Percentiles rank a stretch among this genome's conserved stretches.
These are phyloP conservation scores for Hortiboletus flavorubellus DNA, from an alignment of 768 basidiomycete species.

Conservation along the genomic window DNA sequence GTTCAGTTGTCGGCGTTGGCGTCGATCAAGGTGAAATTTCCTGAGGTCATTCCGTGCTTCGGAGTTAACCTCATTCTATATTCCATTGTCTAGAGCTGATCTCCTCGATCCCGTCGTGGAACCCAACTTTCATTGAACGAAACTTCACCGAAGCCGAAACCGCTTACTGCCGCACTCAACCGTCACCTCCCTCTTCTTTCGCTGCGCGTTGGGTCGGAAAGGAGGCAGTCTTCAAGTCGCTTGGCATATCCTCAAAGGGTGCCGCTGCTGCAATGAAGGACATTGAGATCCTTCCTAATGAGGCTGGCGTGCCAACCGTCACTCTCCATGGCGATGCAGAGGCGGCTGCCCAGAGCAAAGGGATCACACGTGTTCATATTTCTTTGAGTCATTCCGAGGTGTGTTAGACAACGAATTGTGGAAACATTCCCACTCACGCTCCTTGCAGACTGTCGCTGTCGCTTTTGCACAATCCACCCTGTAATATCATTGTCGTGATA, in stretches of 20 bases:
- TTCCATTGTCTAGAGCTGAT: slow-evolving; percentile 69
- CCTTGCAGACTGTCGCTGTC: slow-evolving; percentile 68
- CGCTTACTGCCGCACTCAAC: slow-evolving; percentile 81
- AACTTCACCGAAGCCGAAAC: slow-evolving; percentile 94
- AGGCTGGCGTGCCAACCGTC: slow-evolving; percentile 77
- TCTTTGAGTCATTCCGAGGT: slow-evolving; percentile 94
- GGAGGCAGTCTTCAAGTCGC: slow-evolving; percentile 95
- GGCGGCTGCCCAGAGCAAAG: slow-evolving; percentile 65
- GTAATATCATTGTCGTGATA: slow-evolving; percentile 8
- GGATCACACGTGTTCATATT: slow-evolving; percentile 71
- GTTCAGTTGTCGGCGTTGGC: slow-evolving; percentile 70
- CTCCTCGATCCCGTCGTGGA: slow-evolving; percentile 85
- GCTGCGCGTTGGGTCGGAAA: slow-evolving; percentile 98
- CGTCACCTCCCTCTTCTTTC: slow-evolving; percentile 85
- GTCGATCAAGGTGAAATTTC: slow-evolving; percentile 75
- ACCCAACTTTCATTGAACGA: slow-evolving; percentile 80
- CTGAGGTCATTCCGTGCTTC: neutral
- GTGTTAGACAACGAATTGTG: slow-evolving; percentile 28
- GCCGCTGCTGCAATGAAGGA: slow-evolving; percentile 95
- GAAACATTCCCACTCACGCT: slow-evolving; percentile 16
- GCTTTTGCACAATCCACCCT: slow-evolving; percentile 78
- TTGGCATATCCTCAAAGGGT: slow-evolving; percentile 86
- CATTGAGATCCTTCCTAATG: slow-evolving; percentile 87
- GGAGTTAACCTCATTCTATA: slow-evolving; percentile 2
- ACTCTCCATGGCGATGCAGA: slow-evolving; percentile 77